Conservation (phyloP, 2,329 filamentous ascomycete genomes). For the Thermothelomyces thermophilus region DNA sequence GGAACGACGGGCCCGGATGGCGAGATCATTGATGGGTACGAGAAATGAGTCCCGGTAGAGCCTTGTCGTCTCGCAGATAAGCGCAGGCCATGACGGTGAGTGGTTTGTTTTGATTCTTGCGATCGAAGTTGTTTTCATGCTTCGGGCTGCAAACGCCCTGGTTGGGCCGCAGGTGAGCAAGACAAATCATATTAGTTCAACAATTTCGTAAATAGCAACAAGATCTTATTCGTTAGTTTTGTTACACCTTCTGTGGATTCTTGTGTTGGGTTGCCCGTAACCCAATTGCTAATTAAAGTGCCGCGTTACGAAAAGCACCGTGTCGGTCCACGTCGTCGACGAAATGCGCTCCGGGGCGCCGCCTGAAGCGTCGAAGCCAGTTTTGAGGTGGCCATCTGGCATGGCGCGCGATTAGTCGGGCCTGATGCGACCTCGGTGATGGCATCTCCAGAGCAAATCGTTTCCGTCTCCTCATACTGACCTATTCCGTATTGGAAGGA, state of each 20-base stretch:
- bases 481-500: neutral
- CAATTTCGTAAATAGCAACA: neutral
- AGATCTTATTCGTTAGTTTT: neutral
- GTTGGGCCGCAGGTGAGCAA: slow-evolving; percentile 11
- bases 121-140: neutral
- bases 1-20: slow-evolving; percentile 1
- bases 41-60: neutral
- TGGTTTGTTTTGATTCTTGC: neutral
- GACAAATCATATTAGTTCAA: neutral
- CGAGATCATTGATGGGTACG: neutral
- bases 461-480: neutral
- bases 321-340: slow-evolving; percentile 10
- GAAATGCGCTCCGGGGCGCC: neutral
- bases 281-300: too few relatives aligned
- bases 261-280: too few relatives aligned
- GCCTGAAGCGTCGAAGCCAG: neutral
- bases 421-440: neutral
- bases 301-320: neutral
- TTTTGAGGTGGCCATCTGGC: slow-evolving; percentile 3
- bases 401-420: neutral
- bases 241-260: neutral
- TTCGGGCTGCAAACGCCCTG: slow-evolving; percentile 5
- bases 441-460: neutral
- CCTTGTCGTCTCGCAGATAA: too few relatives aligned
- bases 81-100: neutral